Percentiles rank a stretch among this genome's conserved stretches.
phyloP scores from a whole-genome alignment of 441 rosid species.

The Kokia cookei region DNA sequence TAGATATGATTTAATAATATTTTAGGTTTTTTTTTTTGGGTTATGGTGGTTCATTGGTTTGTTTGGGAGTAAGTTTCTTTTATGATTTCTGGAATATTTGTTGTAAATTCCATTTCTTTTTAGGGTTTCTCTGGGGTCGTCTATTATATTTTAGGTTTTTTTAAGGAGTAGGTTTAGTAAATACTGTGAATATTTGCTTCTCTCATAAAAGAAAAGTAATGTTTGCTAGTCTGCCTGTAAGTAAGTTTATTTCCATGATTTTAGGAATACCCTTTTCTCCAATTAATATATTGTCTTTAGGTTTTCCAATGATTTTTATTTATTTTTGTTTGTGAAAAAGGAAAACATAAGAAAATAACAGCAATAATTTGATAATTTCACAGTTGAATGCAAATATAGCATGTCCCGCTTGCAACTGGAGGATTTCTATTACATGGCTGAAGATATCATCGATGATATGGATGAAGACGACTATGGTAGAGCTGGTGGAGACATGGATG shows the following conservation, averaged over 20 bases:
- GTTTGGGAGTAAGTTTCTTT: not conserved
- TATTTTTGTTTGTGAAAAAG: not conserved
- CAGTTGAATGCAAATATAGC: constrained; percentile 9
- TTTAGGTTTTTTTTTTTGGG: not conserved
- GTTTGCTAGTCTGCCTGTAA: not conserved
- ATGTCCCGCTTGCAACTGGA: constrained; percentile 26
- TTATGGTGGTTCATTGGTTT: not conserved
- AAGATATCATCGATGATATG: constrained; percentile 14
- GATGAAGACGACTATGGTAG: constrained; percentile 28
- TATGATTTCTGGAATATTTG: not conserved
- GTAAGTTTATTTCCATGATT: not conserved
- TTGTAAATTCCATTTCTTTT: not conserved
- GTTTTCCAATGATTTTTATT: not conserved
- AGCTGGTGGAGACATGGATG: constrained; percentile 25
- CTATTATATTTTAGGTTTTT: not conserved
- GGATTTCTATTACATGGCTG: constrained; percentile 28
- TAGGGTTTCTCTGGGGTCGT: not conserved
- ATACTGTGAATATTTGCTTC: not conserved
- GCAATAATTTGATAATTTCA: not conserved
- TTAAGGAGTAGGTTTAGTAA: not conserved
- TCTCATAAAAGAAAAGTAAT: too few species aligned
- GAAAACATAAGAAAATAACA: not conserved
- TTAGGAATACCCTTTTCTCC: not conserved
- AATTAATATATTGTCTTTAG: not conserved
- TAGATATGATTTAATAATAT: not conserved